These are phyloP conservation scores for Podospora comata DNA, from an alignment of 495 filamentous ascomycete species.

Conservation along the genomic window DNA sequence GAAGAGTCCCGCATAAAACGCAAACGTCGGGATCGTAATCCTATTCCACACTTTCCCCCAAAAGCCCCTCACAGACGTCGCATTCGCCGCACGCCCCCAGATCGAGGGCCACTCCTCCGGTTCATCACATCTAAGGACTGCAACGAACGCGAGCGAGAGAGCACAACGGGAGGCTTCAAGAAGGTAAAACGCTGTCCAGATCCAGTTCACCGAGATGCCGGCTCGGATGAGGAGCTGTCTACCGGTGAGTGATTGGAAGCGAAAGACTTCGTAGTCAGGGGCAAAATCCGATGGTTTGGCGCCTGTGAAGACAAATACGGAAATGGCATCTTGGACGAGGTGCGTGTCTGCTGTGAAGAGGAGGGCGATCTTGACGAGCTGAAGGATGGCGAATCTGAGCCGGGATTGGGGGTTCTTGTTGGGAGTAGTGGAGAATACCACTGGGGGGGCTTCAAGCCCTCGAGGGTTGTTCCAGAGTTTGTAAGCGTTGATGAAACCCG, in stretches of 20 bases:
- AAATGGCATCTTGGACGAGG: neutral
- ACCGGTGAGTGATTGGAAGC: neutral
- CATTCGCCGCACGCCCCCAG: neutral
- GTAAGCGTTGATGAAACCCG: neutral
- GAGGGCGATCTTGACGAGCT: neutral
- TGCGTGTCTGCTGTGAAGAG: neutral
- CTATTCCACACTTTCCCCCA: neutral
- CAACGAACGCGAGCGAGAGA: neutral
- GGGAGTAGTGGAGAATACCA: too few species aligned
- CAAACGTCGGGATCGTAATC: neutral
- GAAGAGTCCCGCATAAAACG: neutral
- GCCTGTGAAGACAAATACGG: neutral
- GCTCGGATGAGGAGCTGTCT: neutral
- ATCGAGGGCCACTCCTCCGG: neutral
- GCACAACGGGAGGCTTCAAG: neutral
- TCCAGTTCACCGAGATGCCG: neutral
- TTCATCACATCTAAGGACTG: neutral
- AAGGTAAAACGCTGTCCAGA: neutral
- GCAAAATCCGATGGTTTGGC: neutral
- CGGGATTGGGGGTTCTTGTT: neutral
- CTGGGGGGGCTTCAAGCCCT: neutral
- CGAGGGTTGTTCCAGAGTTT: slow-evolving; percentile 4
- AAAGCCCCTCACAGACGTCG: neutral
- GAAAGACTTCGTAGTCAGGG: neutral
- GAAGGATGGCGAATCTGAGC: neutral